These are phyloP conservation scores for Boletales sp. DNA, from an alignment of 768 basidiomycete genomes.

Conservation along the genomic window DNA sequence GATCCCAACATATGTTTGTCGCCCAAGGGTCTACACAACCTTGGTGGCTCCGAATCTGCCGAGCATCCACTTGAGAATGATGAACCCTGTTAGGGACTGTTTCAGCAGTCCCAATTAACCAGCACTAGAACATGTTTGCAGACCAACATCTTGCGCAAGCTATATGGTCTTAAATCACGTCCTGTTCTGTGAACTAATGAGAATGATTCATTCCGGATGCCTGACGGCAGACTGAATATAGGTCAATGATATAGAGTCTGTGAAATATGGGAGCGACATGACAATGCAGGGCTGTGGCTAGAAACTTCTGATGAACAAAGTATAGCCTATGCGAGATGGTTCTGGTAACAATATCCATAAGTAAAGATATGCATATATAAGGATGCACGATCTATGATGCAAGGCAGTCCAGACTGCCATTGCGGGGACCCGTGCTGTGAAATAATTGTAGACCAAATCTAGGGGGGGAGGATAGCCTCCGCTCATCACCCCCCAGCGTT, in stretches of 20 bases:
- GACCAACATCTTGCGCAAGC: not conserved
- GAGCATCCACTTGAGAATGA: too few species aligned
- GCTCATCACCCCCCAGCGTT: not conserved
- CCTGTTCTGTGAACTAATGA: not conserved
- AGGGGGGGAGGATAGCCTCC: not conserved
- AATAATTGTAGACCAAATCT: too few species aligned
- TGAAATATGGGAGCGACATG: not conserved
- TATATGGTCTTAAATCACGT: too few species aligned
- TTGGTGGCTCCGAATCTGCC: too few species aligned
- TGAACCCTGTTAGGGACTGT: too few species aligned
- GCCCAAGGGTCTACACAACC: too few species aligned
- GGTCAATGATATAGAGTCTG: not conserved
- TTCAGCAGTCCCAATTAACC: too few species aligned
- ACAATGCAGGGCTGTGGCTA: not conserved
- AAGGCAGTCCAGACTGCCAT: conserved; percentile 12
- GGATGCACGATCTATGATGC: not conserved
- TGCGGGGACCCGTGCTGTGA: not conserved
- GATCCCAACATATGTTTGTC: too few species aligned
- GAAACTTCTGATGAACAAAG: conserved; percentile 2
- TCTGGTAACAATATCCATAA: conserved; percentile 11
- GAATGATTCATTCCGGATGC: not conserved
- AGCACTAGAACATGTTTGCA: too few species aligned
- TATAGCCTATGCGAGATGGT: conserved; percentile 2
- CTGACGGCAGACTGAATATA: conserved; percentile 1
- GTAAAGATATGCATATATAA: not conserved